Base-by-base conservation (phyloP, 148 eudicot genomes). In the Vaccinium macrocarpon region DNA sequence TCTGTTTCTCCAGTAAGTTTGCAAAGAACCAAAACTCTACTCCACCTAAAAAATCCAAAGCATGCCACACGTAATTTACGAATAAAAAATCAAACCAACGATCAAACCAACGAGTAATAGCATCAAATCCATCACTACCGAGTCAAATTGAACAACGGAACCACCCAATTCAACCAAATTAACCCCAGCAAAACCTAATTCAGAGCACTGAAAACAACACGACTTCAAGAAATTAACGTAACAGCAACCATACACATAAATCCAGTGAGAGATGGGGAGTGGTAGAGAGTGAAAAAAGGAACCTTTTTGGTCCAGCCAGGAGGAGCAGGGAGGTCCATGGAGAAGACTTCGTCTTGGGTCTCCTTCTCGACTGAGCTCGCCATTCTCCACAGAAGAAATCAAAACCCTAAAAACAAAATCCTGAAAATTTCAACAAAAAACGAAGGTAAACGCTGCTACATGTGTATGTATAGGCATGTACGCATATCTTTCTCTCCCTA, bases 251-350 rank as follows among this genome's bases (percentile, higher is more conserved):
- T 10, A 51, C 29, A 66, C 3, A 8, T 14, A 78, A n/a, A 32
- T 51, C 72, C 19, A 49, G 29, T 35, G 4, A 35, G 0, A 83
- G 73, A 82, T 35, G 85, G 74, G 73, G 29, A 83, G 18, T 46
- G 53, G 23, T 7, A 59, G 23, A 61, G 68, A 61, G 12, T 9
- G 21, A 62, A n/a, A 46, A 75, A 55, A 49, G 21, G 18, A 77
- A 92, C 95, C 96, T 88, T 89, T 88, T 93, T 93, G 56, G 85
- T 88, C 96, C 96, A 93, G n/a, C 96, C 94, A 84, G 90, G 15
- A 82, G 96, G 96, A 84, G 96, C 96, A 86, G 96, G 93, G 56
- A 93, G 96, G 74, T 93, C 96, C 85, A 92, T 66, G 56, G 92
- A 87, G 52, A 91, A 90, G 78, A 88, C 89, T 82, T 92, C 92